A percentile compares a stretch with the other conserved stretches of the same genome.
Conservation (phyloP, 148 eudicot species). For the Fagopyrum homotropicum region DNA sequence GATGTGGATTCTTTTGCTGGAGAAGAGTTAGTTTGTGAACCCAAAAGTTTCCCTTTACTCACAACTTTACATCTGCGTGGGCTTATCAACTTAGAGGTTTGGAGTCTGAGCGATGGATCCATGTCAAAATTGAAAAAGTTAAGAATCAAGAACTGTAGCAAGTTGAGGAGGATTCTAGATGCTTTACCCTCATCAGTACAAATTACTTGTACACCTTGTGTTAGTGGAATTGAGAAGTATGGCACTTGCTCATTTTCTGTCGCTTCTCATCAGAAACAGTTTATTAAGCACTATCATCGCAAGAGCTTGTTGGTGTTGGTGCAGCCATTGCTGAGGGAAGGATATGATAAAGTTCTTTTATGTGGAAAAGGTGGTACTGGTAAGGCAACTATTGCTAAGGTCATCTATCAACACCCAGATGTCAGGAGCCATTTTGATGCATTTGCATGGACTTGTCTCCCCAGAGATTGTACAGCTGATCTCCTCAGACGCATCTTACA, state of each 20-base stretch:
- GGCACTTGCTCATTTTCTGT: not conserved
- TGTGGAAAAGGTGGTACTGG: constrained; percentile 23
- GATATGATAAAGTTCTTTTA: constrained; percentile 14
- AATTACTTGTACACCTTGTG: not conserved
- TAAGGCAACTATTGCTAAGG: constrained; percentile 14
- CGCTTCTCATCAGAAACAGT: not conserved
- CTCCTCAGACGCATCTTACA: not conserved
- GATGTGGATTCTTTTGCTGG: not conserved
- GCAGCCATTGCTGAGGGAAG: constrained; percentile 11
- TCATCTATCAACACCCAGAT: constrained; percentile 10
- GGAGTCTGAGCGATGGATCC: not conserved
- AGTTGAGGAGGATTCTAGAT: not conserved
- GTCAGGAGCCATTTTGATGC: constrained; percentile 14
- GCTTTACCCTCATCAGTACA: not conserved
- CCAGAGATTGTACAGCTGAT: not conserved
- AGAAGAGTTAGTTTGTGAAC: not conserved
- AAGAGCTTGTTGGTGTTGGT: constrained; percentile 19
- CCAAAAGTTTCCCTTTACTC: not conserved
- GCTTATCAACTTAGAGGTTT: not conserved
- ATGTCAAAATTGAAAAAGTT: not conserved
- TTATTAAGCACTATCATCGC: constrained; percentile 21
- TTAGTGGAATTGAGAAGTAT: not conserved
- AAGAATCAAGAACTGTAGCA: not conserved
- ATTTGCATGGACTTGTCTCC: constrained; percentile 20
- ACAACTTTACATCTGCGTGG: not conserved